Percentiles rank a stretch among this genome's conserved stretches.
Evolutionary conservation across 2,329 filamentous ascomycete genomes (phyloP).

Genomic region (Phyllosticta paracitricarpa): DNA sequence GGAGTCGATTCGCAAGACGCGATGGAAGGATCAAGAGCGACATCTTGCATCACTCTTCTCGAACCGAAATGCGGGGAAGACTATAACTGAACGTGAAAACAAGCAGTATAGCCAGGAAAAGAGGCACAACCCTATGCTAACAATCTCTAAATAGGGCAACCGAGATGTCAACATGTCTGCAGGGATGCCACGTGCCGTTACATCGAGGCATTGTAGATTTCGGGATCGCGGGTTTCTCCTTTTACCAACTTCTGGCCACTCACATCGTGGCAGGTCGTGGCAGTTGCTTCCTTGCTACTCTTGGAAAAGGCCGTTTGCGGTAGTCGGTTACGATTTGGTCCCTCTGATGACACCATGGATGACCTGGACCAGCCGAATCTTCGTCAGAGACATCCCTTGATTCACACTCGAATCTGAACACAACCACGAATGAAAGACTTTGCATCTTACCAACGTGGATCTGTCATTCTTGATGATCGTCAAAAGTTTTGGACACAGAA

Average conservation of each 20-base stretch:
- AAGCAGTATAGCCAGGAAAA: too few species aligned
- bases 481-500: neutral
- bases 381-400: neutral
- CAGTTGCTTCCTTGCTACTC: neutral
- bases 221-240: neutral
- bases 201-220: neutral
- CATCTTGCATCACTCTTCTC: too few species aligned
- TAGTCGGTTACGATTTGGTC: neutral
- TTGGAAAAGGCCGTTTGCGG: neutral
- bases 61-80: too few species aligned
- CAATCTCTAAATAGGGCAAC: neutral
- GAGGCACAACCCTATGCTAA: too few species aligned
- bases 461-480: neutral
- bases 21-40: too few species aligned
- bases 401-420: neutral
- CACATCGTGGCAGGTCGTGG: neutral
- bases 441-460: neutral
- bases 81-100: too few species aligned
- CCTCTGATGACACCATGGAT: neutral
- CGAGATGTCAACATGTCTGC: neutral
- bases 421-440: neutral
- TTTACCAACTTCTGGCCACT: neutral
- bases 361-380: neutral
- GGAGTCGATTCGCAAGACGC: too few species aligned
- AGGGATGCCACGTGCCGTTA: neutral